Conservation (phyloP, 176 grass and related monocot species). For the sorghum (Sorghum bicolor) region DNA sequence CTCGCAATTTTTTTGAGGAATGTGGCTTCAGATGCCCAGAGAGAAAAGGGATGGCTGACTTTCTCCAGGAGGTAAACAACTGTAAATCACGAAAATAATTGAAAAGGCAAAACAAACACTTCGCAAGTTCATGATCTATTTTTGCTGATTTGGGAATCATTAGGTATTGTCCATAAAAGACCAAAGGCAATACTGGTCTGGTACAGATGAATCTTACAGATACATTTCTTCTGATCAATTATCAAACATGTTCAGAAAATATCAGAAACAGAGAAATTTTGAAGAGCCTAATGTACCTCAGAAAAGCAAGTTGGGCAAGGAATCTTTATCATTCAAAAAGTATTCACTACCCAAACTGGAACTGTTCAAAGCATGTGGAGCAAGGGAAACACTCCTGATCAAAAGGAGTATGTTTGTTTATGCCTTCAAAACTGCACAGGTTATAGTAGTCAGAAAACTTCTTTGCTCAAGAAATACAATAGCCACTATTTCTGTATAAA, state of each 20-base stretch:
- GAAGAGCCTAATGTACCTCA: not conserved
- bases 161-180: constrained; percentile 59
- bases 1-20: constrained; percentile 41
- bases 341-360: constrained; percentile 49
- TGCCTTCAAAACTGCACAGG: constrained; percentile 18
- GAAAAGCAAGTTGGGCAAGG: constrained; percentile 4
- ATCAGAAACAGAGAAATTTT: not conserved
- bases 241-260: constrained; percentile 6
- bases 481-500: no score
- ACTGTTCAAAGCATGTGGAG: constrained; percentile 46
- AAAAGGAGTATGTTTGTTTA: constrained; percentile 54
- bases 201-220: constrained; percentile 5
- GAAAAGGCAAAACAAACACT: no score
- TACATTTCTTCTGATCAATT: not conserved
- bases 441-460: no score
- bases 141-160: not conserved
- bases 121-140: not conserved
- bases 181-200: constrained; percentile 57
- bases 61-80: constrained; percentile 62
- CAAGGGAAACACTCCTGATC: constrained; percentile 48
- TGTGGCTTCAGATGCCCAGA: constrained; percentile 63
- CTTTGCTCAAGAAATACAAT: no score
- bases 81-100: not conserved
- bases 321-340: constrained; percentile 40
- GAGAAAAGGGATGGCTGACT: constrained; percentile 57